phyloP scores from a whole-genome alignment of 441 rosid species.

The Adansonia gregorii region DNA sequence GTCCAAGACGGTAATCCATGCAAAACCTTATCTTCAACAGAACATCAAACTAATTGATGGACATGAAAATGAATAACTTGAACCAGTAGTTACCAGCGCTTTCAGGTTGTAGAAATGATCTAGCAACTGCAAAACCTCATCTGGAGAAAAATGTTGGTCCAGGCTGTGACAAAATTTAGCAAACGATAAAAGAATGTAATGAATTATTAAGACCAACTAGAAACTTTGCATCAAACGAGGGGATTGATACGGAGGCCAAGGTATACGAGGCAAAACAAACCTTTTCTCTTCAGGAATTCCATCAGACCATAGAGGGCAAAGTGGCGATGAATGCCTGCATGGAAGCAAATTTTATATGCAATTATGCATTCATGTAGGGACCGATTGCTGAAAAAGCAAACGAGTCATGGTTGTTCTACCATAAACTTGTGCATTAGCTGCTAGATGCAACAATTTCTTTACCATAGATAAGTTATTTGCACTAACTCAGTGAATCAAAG shows the following conservation, averaged over 20 bases:
- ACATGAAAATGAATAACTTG: neutral
- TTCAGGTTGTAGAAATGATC: slow-evolving; percentile 92
- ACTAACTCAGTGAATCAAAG: neutral
- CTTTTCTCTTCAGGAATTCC: slow-evolving; percentile 91
- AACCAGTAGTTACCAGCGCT: slow-evolving; percentile 66
- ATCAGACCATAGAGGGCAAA: slow-evolving; percentile 89
- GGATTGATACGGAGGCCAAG: neutral
- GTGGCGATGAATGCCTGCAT: slow-evolving; percentile 89
- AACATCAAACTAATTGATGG: neutral
- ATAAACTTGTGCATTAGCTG: neutral
- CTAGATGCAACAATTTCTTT: neutral
- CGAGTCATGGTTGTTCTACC: neutral
- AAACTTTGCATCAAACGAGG: neutral
- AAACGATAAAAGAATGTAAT: slow-evolving; percentile 24
- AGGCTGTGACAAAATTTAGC: slow-evolving; percentile 53
- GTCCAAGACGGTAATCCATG: slow-evolving; percentile 2
- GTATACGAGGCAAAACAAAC: slow-evolving; percentile 42
- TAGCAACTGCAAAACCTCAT: slow-evolving; percentile 88
- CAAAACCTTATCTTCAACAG: neutral
- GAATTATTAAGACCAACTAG: slow-evolving; percentile 13
- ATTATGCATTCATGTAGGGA: neutral
- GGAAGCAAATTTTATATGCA: slow-evolving; percentile 15
- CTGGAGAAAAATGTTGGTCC: slow-evolving; percentile 76
- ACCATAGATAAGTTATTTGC: neutral
- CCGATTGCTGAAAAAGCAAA: slow-evolving; percentile 6